These are phyloP conservation scores for Cryphonectria nitschkei DNA, from an alignment of 2,329 filamentous ascomycete species.

Conservation along the genomic window DNA sequence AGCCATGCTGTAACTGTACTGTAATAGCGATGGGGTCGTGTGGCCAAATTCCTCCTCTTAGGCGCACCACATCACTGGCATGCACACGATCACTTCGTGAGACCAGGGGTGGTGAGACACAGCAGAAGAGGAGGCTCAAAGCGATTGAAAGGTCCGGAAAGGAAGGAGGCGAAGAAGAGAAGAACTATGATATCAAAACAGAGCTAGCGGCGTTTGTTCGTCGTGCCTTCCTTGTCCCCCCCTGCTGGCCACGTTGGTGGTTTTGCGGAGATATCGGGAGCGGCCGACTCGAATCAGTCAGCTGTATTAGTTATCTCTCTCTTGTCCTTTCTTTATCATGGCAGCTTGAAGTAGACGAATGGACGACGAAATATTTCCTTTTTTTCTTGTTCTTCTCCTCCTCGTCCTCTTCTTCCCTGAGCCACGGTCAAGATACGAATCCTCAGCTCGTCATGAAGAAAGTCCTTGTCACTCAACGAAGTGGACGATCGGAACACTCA, in stretches of 20 bases:
- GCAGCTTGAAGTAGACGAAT: not conserved
- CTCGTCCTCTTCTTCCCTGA: not conserved
- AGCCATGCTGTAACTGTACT: slow-evolving; percentile 50
- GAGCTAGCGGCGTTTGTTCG: slow-evolving; percentile 26
- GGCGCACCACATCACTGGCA: slow-evolving; percentile 13
- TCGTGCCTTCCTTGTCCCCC: slow-evolving; percentile 1
- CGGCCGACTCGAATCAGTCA: slow-evolving; percentile 1
- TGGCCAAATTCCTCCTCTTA: not conserved
- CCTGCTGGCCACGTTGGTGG: slow-evolving; percentile 6
- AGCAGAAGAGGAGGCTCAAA: not conserved
- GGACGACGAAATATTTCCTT: not conserved
- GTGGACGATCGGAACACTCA: not conserved
- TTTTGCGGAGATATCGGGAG: slow-evolving; percentile 15
- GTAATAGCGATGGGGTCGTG: not conserved
- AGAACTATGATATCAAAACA: slow-evolving; percentile 27
- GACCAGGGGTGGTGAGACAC: not conserved
- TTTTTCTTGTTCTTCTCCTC: not conserved
- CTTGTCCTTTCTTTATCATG: not conserved
- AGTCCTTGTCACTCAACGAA: not conserved
- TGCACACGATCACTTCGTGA: slow-evolving; percentile 9
- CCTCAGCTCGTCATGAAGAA: not conserved
- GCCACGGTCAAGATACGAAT: not conserved
- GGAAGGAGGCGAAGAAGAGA: not conserved
- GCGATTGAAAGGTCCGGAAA: not conserved
- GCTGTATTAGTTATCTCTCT: not conserved